Evolutionary conservation across 192 early-diverging fungal species (phyloP).

Genomic region (Coemansia sp.): DNA sequence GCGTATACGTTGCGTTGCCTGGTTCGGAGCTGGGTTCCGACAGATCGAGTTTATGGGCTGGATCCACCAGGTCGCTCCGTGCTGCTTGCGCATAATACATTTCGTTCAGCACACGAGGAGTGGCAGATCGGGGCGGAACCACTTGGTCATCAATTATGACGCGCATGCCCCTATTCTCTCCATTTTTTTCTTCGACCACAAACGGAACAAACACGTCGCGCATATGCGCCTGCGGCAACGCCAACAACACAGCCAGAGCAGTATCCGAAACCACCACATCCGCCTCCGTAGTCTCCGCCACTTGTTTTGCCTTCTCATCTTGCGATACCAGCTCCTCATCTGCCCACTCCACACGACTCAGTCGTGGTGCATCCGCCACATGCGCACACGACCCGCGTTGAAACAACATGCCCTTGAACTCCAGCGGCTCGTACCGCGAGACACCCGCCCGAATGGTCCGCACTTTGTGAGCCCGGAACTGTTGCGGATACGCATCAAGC

Average conservation of each 20-base stretch:
- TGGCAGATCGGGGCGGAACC: conserved; percentile 19
- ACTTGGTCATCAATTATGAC: conserved; percentile 37
- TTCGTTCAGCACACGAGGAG: conserved; percentile 33
- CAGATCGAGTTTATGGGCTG: conserved; percentile 14
- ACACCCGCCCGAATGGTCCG: conserved; percentile 34
- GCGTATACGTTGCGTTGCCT: conserved; percentile 41
- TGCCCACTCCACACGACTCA: conserved; percentile 2
- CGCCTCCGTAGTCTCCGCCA: conserved; percentile 22
- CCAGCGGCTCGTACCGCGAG: conserved; percentile 27
- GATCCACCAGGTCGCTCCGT: conserved; percentile 13
- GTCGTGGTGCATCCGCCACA: neutral
- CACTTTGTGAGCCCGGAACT: conserved; percentile 23
- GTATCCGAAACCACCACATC: conserved; percentile 38
- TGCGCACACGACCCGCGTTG: conserved; percentile 38
- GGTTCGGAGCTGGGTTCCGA: neutral
- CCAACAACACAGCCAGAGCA: conserved; percentile 34
- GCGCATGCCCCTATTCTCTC: too few relatives aligned
- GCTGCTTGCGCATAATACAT: conserved; percentile 23
- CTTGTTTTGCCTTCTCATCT: conserved; percentile 18
- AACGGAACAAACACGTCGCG: conserved; percentile 40
- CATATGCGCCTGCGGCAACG: conserved; percentile 33
- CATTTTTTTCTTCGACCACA: neutral
- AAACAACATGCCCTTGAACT: conserved; percentile 34
- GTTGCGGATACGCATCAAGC: conserved; percentile 16
- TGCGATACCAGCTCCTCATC: conserved; percentile 17